Conservation (phyloP, 2,329 filamentous ascomycete genomes). For the Xenosphaeropsis pyriputrescens region DNA sequence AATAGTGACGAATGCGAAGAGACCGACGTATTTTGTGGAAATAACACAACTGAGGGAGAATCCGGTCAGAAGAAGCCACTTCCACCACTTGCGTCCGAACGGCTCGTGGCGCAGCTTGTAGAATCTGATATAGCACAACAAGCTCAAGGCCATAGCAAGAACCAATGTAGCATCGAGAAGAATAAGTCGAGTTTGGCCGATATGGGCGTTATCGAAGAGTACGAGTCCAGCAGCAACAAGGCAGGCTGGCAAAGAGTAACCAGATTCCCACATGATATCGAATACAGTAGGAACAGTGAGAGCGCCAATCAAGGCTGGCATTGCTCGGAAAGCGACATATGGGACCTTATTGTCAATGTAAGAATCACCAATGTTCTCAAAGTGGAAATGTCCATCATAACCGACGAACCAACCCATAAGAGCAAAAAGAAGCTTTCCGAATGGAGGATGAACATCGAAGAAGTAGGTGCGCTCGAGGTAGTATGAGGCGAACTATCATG, state of each 20-base stretch:
- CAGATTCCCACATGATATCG: constrained; percentile 99
- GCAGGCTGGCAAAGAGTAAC: constrained; percentile 88
- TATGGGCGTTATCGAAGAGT: constrained; percentile 93
- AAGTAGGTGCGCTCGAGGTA: constrained; percentile 98
- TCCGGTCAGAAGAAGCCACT: constrained; percentile 92
- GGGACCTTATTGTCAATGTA: constrained; percentile 96
- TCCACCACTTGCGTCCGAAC: constrained; percentile 98
- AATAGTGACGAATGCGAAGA: constrained; percentile 94
- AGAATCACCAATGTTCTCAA: constrained; percentile 98
- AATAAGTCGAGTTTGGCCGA: constrained; percentile 90
- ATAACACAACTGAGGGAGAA: constrained; percentile 95
- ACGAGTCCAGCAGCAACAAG: constrained; percentile 74
- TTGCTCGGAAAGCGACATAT: constrained; percentile 86
- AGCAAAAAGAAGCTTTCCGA: constrained; percentile 95
- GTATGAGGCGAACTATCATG: constrained; percentile 51
- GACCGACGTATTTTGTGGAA: constrained; percentile 93
- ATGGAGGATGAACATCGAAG: constrained; percentile 97
- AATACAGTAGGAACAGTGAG: constrained; percentile 90
- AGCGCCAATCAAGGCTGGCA: constrained; percentile 83
- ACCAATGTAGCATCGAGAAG: constrained; percentile 89
- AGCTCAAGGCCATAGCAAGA: constrained; percentile 88
- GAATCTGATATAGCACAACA: constrained; percentile 91
- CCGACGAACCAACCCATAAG: constrained; percentile 95
- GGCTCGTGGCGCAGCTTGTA: constrained; percentile 87
- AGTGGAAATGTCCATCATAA: constrained; percentile 93